A percentile compares a stretch with the other conserved stretches of the same genome.
Evolutionary conservation across 768 basidiomycete species (phyloP).

Genomic region (Russula sp.): DNA sequence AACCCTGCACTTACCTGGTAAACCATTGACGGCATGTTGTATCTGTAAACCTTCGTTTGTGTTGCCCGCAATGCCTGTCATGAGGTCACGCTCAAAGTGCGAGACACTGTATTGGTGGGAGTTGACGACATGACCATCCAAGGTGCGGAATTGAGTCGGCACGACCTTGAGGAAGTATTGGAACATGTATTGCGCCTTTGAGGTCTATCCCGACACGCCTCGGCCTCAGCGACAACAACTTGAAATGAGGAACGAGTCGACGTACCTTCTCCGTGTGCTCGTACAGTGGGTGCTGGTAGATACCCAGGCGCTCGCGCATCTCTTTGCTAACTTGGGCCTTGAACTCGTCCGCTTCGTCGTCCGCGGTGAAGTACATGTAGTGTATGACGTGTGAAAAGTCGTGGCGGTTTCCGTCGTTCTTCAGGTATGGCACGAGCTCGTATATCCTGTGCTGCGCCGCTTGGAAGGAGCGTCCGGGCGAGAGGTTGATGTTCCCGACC

Average conservation of each 20-base stretch:
- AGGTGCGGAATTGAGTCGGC: slow-evolving; percentile 85
- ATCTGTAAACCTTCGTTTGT: slow-evolving; percentile 59
- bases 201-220: slow-evolving; percentile 41
- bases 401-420: slow-evolving; percentile 80
- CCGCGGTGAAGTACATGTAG: slow-evolving; percentile 70
- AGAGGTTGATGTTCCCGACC: slow-evolving; percentile 90
- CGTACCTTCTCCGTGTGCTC: slow-evolving; percentile 49
- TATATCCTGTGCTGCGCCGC: slow-evolving; percentile 68
- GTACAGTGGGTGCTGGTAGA: slow-evolving; percentile 72
- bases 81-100: slow-evolving; percentile 89
- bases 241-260: neutral
- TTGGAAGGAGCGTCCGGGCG: slow-evolving; percentile 95
- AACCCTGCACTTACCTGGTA: slow-evolving; percentile 43
- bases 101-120: slow-evolving; percentile 95
- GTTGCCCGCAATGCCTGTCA: slow-evolving; percentile 51
- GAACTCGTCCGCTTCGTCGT: slow-evolving; percentile 70
- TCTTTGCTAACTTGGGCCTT: slow-evolving; percentile 54
- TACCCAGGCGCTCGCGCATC: slow-evolving; percentile 67
- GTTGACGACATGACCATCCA: slow-evolving; percentile 69
- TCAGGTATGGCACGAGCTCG: slow-evolving; percentile 91
- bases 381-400: slow-evolving; percentile 91
- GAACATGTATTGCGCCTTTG: slow-evolving; percentile 86
- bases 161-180: slow-evolving; percentile 99
- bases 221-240: neutral
- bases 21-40: slow-evolving; percentile 64